A percentile compares a stretch with the other conserved stretches of the same genome.
Conservation (phyloP, 2,329 filamentous ascomycete species). For the Aspergillus nomiae region DNA sequence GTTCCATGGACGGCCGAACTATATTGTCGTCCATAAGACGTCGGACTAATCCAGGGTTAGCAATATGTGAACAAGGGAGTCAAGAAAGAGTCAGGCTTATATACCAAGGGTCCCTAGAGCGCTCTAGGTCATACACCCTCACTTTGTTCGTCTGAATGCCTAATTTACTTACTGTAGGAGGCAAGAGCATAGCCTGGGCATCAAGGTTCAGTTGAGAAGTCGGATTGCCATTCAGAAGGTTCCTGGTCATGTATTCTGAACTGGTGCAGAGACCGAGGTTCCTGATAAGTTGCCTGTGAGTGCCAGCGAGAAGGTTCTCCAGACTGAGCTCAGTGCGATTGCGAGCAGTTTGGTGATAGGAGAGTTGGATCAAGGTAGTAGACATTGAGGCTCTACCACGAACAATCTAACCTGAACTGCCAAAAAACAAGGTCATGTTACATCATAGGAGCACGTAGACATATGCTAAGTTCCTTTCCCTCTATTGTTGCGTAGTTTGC, state of each 20-base stretch:
- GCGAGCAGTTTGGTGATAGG: not conserved
- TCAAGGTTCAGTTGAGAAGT: not conserved
- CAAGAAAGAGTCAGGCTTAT: not conserved
- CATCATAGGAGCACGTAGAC: too few species aligned
- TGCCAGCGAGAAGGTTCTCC: slow-evolving; percentile 69
- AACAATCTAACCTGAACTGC: too few species aligned
- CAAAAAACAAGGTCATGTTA: too few species aligned
- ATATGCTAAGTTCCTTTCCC: too few species aligned
- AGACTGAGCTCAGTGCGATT: slow-evolving; percentile 31
- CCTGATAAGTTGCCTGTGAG: slow-evolving; percentile 59
- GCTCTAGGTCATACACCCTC: not conserved
- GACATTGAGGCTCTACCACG: too few species aligned
- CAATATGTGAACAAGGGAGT: not conserved
- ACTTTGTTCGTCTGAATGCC: too few species aligned
- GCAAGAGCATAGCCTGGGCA: too few species aligned
- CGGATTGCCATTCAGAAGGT: slow-evolving; percentile 66
- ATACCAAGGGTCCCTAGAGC: slow-evolving; percentile 17
- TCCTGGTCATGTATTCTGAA: slow-evolving; percentile 72
- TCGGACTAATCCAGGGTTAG: not conserved
- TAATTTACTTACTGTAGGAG: too few species aligned
- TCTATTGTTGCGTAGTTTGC: too few species aligned
- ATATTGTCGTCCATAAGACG: not conserved
- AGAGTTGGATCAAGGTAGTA: too few species aligned
- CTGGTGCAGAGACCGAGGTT: slow-evolving; percentile 61
- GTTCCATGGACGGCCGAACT: not conserved